Evolutionary conservation across 345 rosid genomes (phyloP).

Genomic region (Boechera retrofracta): DNA sequence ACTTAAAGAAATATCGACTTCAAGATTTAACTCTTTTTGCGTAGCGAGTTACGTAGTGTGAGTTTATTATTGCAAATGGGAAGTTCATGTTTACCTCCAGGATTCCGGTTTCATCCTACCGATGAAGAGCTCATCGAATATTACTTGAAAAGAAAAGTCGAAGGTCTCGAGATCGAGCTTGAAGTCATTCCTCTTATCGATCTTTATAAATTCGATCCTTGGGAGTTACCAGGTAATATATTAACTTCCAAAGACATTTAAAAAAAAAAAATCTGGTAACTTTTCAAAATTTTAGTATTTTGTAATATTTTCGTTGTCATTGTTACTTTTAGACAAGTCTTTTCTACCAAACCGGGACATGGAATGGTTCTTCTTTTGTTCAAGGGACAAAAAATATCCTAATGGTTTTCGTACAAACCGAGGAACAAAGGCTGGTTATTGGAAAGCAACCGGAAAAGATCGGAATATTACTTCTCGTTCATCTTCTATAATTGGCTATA

Average conservation of each 20-base stretch:
- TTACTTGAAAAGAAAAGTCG: constrained; percentile 69
- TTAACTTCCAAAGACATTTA: background rate
- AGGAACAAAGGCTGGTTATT: constrained; percentile 88
- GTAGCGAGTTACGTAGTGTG: constrained; percentile 23
- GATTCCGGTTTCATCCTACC: constrained; percentile 84
- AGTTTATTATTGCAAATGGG: constrained; percentile 53
- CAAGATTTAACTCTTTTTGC: background rate
- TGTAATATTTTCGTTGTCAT: background rate
- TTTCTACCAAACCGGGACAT: constrained; percentile 79
- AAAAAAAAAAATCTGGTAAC: background rate
- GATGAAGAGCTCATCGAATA: constrained; percentile 81
- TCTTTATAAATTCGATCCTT: constrained; percentile 75
- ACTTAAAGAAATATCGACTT: background rate
- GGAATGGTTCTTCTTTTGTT: constrained; percentile 98
- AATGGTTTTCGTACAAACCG: constrained; percentile 85
- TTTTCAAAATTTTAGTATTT: background rate
- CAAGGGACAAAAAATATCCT: constrained; percentile 84
- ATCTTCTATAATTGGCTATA: constrained; percentile 58
- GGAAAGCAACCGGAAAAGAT: constrained; percentile 97
- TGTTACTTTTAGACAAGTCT: constrained; percentile 62
- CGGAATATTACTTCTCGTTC: constrained; percentile 64
- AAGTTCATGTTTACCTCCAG: constrained; percentile 80
- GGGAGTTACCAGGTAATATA: constrained; percentile 74
- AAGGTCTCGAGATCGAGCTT: constrained; percentile 65
- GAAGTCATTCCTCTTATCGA: constrained; percentile 74